Conservation (phyloP, 2,329 filamentous ascomycete species). For the Fulvia fulva region DNA sequence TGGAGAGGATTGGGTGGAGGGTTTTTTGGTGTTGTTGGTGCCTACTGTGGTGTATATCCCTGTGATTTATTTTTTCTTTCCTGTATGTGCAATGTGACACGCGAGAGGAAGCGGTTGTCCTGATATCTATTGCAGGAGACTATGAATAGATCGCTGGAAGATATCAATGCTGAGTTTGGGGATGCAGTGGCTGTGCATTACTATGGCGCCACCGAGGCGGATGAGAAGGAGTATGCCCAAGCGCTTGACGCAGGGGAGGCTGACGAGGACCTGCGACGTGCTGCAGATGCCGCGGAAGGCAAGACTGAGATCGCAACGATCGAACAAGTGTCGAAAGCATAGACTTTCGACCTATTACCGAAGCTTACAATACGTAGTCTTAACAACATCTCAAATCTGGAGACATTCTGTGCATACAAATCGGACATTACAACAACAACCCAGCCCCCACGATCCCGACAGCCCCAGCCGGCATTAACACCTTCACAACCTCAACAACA, state of each 20-base stretch:
- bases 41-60: conserved; percentile 25
- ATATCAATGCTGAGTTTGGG: conserved; percentile 38
- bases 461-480: background rate
- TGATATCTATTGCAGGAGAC: conserved; percentile 17
- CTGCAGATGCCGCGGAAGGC: background rate
- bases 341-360: no score
- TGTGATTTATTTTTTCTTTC: conserved; percentile 22
- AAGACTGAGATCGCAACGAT: background rate
- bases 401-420: no score
- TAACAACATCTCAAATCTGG: no score
- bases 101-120: background rate
- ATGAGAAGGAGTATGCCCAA: conserved; percentile 9
- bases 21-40: conserved; percentile 44
- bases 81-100: background rate
- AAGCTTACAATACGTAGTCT: no score
- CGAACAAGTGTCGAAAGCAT: background rate
- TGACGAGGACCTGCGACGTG: background rate
- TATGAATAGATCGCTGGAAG: conserved; percentile 35
- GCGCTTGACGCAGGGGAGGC: conserved; percentile 1
- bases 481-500: background rate
- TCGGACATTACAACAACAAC: background rate
- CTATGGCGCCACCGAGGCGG: conserved; percentile 11
- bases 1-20: conserved; percentile 39
- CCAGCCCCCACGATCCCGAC: background rate
- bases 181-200: conserved; percentile 20